Evolutionary conservation across 495 filamentous ascomycete genomes (phyloP), one percentile per base, ranked within the genome.

Genomic region (Physcia stellaris): DNA sequence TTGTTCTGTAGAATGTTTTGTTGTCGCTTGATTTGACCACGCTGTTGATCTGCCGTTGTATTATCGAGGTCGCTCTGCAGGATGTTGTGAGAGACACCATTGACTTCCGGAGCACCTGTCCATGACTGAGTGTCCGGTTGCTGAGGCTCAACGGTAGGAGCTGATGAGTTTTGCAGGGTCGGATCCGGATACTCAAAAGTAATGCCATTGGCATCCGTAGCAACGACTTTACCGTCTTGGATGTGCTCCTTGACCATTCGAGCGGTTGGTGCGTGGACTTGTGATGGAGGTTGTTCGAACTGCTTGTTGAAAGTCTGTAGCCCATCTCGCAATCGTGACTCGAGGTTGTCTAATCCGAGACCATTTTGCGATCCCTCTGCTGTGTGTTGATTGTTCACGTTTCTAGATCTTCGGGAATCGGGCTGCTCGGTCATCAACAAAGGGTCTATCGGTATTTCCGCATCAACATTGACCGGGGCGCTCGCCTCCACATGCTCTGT

Each of bases 361-460:
- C 37, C 37, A 28, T 28, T 28, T n/a, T n/a, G n/a, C n/a, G n/a
- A n/a, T n/a, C n/a, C n/a, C n/a, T n/a, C n/a, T n/a, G n/a, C n/a
- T 28, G 26, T 28, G 26, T 28, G 26, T 28, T 13, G 26, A 13
- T 13, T 28, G 7, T 28, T 7, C 13, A 13, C 13, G 13, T 7
- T 28, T 7, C 9, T 28, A 26, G 37, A 16, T n/a, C n/a, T n/a
- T n/a, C n/a, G n/a, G n/a, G 24, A 4, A 28, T 6, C 21, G 12
- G 48, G 28, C 19, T 57, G 46, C 21, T 55, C 48, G 32, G 47
- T 49, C 33, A 33, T 43, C 16, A 76, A 50, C 1, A 61, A 57
- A 23, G 71, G 71, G 46, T 76, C 71, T 29, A 77, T 64, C 2
- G 62, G 65, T 20, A 69, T 59, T 2, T 63, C 60, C 5, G 45